Evolutionary conservation across 495 filamentous ascomycete species (phyloP).

Genomic region (Cercophora newfieldiana): DNA sequence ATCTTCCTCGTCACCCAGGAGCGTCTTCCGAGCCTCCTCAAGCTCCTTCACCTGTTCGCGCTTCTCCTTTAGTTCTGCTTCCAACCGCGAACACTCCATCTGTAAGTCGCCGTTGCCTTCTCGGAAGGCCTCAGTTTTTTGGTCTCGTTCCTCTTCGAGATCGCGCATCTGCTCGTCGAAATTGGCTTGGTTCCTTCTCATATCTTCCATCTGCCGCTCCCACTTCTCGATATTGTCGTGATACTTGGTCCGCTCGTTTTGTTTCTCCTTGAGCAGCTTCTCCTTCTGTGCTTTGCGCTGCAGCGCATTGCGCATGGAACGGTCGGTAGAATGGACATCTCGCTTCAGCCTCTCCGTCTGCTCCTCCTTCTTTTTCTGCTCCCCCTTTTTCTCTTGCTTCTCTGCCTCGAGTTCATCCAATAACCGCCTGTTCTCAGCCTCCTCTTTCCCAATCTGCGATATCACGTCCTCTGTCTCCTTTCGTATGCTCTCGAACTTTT

Average conservation of each 20-base stretch:
- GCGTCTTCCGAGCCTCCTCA: slow-evolving; percentile 53
- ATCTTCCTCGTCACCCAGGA: slow-evolving; percentile 56
- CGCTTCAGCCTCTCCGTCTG: slow-evolving; percentile 76
- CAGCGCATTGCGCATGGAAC: slow-evolving; percentile 80
- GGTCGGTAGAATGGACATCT: slow-evolving; percentile 77
- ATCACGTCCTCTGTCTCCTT: slow-evolving; percentile 66
- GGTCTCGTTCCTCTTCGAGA: slow-evolving; percentile 44
- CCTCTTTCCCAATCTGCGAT: slow-evolving; percentile 59
- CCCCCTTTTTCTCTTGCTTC: slow-evolving; percentile 70
- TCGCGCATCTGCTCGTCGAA: slow-evolving; percentile 46
- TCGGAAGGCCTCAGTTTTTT: slow-evolving; percentile 35
- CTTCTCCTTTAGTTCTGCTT: slow-evolving; percentile 50
- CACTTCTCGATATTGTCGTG: slow-evolving; percentile 57
- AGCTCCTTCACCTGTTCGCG: slow-evolving; percentile 53
- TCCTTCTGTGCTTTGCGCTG: slow-evolving; percentile 78
- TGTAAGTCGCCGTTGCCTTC: slow-evolving; percentile 32
- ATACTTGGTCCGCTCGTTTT: slow-evolving; percentile 60
- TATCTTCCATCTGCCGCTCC: slow-evolving; percentile 54
- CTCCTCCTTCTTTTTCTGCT: slow-evolving; percentile 82
- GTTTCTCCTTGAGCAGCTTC: slow-evolving; percentile 72
- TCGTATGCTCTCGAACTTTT: slow-evolving; percentile 68
- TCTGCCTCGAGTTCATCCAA: slow-evolving; percentile 72
- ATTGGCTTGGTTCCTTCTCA: slow-evolving; percentile 42
- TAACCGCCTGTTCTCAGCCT: slow-evolving; percentile 63
- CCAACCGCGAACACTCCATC: slow-evolving; percentile 41